Evolutionary conservation across 768 basidiomycete species (phyloP).

Genomic region (Termitomyces sp.): DNA sequence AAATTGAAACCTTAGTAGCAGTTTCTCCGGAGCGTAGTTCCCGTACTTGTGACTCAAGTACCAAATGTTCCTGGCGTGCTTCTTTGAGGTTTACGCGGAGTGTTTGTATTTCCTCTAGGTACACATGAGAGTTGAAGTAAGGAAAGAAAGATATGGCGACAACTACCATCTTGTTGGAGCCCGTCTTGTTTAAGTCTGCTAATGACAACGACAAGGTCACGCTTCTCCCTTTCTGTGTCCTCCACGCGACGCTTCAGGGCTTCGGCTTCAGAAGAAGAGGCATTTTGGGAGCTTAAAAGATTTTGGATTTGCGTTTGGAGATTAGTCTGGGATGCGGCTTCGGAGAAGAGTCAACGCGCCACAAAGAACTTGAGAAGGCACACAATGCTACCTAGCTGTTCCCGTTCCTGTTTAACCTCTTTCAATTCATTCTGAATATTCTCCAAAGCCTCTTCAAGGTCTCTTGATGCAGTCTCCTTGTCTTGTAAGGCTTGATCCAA

Average conservation of each 20-base stretch:
- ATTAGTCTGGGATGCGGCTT: constrained; percentile 40
- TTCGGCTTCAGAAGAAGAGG: constrained; percentile 59
- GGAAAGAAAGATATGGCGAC: background rate
- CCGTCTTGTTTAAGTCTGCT: constrained; percentile 78
- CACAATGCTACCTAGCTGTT: constrained; percentile 49
- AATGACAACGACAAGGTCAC: constrained; percentile 79
- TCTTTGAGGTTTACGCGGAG: constrained; percentile 68
- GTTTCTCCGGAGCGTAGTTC: constrained; percentile 73
- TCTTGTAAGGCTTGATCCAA: constrained; percentile 83
- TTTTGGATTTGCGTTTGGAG: constrained; percentile 53
- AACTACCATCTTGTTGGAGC: constrained; percentile 67
- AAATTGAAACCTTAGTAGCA: constrained; percentile 57
- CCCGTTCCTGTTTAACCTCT: constrained; percentile 54
- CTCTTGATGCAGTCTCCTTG: constrained; percentile 54
- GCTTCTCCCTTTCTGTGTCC: constrained; percentile 84
- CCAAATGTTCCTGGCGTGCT: constrained; percentile 67
- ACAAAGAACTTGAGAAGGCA: constrained; percentile 4
- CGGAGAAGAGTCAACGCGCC: constrained; percentile 16
- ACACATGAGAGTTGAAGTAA: constrained; percentile 4
- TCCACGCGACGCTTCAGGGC: constrained; percentile 56
- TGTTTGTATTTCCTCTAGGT: constrained; percentile 63
- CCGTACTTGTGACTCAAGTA: constrained; percentile 60
- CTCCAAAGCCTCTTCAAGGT: constrained; percentile 50
- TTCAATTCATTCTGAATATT: constrained; percentile 49
- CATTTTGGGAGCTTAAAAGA: constrained; percentile 52